A percentile compares a stretch with the other conserved stretches of the same genome.
Evolutionary conservation across 2,329 filamentous ascomycete species (phyloP).

Genomic region (Aureobasidium namibiae): DNA sequence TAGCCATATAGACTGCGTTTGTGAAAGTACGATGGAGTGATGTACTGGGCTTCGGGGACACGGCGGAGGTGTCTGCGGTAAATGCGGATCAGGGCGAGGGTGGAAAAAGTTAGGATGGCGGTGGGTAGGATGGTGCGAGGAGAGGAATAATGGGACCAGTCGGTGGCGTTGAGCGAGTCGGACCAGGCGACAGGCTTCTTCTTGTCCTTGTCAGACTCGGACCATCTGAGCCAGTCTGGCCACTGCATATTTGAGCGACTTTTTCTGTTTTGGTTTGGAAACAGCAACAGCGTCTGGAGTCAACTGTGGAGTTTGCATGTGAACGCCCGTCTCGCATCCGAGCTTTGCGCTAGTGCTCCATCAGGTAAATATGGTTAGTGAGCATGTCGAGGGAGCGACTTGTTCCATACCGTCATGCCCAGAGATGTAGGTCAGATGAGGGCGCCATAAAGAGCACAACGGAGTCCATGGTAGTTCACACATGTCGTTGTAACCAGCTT

Average conservation of each 20-base stretch:
- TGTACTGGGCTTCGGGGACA: constrained; percentile 67
- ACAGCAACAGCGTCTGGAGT: not conserved
- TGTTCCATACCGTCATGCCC: not conserved
- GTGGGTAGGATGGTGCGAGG: constrained; percentile 32
- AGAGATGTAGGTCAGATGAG: not conserved
- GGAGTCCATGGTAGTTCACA: not conserved
- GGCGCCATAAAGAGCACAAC: no score
- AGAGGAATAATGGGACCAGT: constrained; percentile 49
- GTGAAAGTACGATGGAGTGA: constrained; percentile 65
- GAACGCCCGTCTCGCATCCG: not conserved
- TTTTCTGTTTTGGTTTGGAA: constrained; percentile 2
- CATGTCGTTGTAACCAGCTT: not conserved
- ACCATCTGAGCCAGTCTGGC: constrained; percentile 15
- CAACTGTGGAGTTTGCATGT: constrained; percentile 7
- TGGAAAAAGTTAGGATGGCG: constrained; percentile 46
- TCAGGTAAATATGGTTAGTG: not conserved
- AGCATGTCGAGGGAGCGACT: not conserved
- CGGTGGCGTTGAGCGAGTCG: constrained; percentile 31
- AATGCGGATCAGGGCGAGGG: constrained; percentile 47
- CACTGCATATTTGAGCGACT: constrained; percentile 14
- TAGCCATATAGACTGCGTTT: constrained; percentile 69
- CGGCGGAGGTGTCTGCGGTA: constrained; percentile 71
- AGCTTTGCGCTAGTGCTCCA: not conserved
- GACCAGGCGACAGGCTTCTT: constrained; percentile 36
- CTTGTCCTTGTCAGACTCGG: constrained; percentile 19